phyloP scores from a whole-genome alignment of 2,329 filamentous ascomycete species.

The Exophiala oligosperma region DNA sequence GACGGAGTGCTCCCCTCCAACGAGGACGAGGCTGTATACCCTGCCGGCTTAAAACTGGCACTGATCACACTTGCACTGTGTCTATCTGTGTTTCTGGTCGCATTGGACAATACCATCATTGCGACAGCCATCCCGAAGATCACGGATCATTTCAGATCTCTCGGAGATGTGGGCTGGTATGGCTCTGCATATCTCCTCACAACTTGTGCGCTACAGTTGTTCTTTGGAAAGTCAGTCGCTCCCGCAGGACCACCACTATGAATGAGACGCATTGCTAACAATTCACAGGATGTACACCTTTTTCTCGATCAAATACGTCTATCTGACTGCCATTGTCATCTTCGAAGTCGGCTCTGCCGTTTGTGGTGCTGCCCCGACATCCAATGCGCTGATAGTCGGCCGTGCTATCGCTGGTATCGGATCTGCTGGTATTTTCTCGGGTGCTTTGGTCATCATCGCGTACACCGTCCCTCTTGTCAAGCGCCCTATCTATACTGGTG shows the following conservation, averaged over 20 bases:
- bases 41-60: conserved; percentile 33
- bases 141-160: conserved; percentile 30
- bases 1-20: background rate
- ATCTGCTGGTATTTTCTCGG: conserved; percentile 33
- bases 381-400: conserved; percentile 34
- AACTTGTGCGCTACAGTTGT: conserved; percentile 29
- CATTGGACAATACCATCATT: conserved; percentile 40
- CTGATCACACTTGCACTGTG: conserved; percentile 40
- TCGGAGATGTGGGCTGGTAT: conserved; percentile 32
- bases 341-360: conserved; percentile 49
- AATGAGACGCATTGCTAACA: background rate
- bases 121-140: conserved; percentile 31
- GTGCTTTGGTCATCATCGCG: conserved; percentile 35
- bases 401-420: conserved; percentile 37
- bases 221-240: conserved; percentile 30
- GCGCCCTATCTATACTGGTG: conserved; percentile 55
- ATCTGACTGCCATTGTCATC: conserved; percentile 39
- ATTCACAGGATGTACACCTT: conserved; percentile 47
- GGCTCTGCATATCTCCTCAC: conserved; percentile 30
- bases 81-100: conserved; percentile 41
- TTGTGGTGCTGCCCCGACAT: conserved; percentile 39
- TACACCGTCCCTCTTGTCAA: conserved; percentile 53
- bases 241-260: too few relatives aligned
- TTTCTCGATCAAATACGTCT: conserved; percentile 46
- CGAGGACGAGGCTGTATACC: conserved; percentile 40